Evolutionary conservation across 257 asterid species (phyloP).

Genomic region (Nicotiana attenuata): DNA sequence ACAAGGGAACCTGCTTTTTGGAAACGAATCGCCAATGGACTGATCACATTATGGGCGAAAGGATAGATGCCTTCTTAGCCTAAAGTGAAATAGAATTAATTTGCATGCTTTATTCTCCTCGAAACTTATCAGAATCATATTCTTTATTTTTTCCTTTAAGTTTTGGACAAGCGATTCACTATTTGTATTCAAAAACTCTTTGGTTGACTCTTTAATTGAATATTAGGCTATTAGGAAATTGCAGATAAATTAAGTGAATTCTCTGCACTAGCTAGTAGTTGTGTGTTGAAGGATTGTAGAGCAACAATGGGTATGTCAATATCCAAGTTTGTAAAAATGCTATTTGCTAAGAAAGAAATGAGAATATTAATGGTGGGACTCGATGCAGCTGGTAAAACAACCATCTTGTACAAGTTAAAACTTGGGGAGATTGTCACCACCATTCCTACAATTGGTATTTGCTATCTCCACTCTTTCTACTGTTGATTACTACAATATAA

Average conservation of each 20-base stretch:
- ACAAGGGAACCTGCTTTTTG: background rate
- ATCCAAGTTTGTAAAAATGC: constrained; percentile 29
- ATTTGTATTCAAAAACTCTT: background rate
- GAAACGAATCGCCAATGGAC: background rate
- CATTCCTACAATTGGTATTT: constrained; percentile 49
- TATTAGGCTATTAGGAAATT: background rate
- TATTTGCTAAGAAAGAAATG: constrained; percentile 38
- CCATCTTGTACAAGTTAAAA: constrained; percentile 41
- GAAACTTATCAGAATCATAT: constrained; percentile 18
- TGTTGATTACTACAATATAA: background rate
- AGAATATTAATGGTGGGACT: constrained; percentile 51
- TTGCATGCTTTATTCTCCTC: constrained; percentile 12
- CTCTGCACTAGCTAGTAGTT: background rate
- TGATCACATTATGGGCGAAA: background rate
- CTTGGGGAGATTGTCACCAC: constrained; percentile 48
- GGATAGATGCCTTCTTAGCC: background rate
- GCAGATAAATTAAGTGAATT: background rate
- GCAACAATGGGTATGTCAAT: constrained; percentile 33
- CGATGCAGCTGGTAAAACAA: constrained; percentile 46
- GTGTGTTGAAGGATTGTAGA: background rate
- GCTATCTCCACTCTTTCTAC: background rate
- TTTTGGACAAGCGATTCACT: background rate
- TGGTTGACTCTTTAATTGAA: too few species aligned
- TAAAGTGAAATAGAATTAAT: background rate
- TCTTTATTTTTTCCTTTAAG: background rate